Evolutionary conservation across 2,329 filamentous ascomycete genomes (phyloP), one percentile per base, ranked within the genome.

Genomic region (Claviceps humidiphila): DNA sequence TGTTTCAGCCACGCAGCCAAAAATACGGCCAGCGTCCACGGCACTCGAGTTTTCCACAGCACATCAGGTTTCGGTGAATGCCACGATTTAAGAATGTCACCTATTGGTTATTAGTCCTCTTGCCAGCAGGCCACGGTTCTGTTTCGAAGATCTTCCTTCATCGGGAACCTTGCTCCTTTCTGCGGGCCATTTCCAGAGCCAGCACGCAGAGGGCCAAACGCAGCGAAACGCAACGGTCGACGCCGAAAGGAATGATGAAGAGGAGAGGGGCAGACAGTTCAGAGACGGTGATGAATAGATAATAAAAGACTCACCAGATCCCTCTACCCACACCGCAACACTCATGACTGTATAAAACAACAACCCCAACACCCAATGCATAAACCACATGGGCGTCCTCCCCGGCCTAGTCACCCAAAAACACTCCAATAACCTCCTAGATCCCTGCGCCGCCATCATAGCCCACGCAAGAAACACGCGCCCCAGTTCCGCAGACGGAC

Each of bases 271-370:
- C 3, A 34, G 24, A 43, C 3, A 17, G 4, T 34, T 34, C 9
- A 11, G 30, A 34, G 30, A 34, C 9, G 9, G 30, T 34, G 4
- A 34, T 34, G 30, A 34, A 34, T 34, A 34, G 30, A 34, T 34
- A 34, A 34, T 9, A 34, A 34, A 14, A 52, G 41, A 67, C 77
- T 62, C 73, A 89, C 87, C 69, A 49, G 81, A 80, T 50, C 84
- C 87, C 66, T 97, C 89, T 54, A 94, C 76, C 90, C 90, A 96
- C 38, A 95, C 72, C 4, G 87, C 79, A 47, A 95, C 63, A 51
- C 82, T 82, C 60, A 87, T 85, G 53, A 74, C 74, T 5, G 82
- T 62, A 67, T 98, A 98, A 67, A 87, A 97, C 9, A 71, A 68
- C 49, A 93, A 67, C 0, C 89, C 93, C 42, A 96, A 66, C 16